Evolutionary conservation across 2,329 filamentous ascomycete genomes (phyloP).

Genomic region (Cladosporium sp.): DNA sequence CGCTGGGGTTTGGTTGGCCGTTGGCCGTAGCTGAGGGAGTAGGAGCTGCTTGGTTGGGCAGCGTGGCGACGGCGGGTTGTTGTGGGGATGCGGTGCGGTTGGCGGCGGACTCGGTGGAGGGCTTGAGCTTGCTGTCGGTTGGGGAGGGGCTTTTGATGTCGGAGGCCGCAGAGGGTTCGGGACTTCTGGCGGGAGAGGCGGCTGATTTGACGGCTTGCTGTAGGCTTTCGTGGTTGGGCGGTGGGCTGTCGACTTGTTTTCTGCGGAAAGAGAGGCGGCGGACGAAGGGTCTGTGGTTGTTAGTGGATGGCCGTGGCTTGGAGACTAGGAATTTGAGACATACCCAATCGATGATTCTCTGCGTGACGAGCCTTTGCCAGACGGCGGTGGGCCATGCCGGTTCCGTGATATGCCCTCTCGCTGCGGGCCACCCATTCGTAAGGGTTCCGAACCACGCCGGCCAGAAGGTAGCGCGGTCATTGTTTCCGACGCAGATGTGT

Average conservation of each 20-base stretch:
- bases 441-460: background rate
- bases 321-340: background rate
- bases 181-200: constrained; percentile 34
- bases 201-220: constrained; percentile 18
- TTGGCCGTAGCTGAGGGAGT: background rate
- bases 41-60: background rate
- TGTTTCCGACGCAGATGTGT: background rate
- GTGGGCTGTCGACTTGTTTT: constrained; percentile 13
- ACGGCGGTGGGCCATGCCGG: background rate
- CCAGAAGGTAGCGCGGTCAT: background rate
- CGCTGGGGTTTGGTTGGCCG: background rate
- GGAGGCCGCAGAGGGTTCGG: background rate
- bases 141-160: background rate
- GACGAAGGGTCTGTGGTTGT: constrained; percentile 20
- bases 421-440: background rate
- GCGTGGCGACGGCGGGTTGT: background rate
- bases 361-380: background rate
- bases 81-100: background rate
- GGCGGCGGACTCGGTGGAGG: background rate
- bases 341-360: constrained; percentile 15
- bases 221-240: background rate
- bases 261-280: constrained; percentile 25
- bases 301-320: constrained; percentile 1
- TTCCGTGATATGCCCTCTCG: constrained; percentile 3
- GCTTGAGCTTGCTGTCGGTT: background rate